Evolutionary conservation across 345 rosid species (phyloP), one percentile per base, ranked within the genome.

Genomic region (Moricandia moricandioides): DNA sequence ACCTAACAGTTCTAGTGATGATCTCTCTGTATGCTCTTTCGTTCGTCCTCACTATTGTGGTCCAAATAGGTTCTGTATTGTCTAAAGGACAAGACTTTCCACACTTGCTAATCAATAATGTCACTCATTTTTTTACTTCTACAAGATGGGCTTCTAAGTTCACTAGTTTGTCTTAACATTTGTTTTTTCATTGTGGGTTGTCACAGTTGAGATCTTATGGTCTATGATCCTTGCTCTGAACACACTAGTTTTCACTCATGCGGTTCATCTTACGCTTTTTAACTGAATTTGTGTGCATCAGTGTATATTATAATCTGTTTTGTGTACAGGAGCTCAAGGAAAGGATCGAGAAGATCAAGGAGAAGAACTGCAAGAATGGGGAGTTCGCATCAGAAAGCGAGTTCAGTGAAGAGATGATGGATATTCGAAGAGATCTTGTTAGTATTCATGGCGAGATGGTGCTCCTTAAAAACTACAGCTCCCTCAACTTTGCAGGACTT

Each of bases 371-470:
- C 40, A 81, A 31, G 30, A 82, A 83, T 68, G 96, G 91, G 43
- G 82, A 76, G 33, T 80, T 84, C 40, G 66, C 89, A 51, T 86
- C 92, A 43, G 88, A 85, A 54, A 83, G 90, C 59, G 91, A 89
- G 68, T 89, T 88, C 76, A 87, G 94, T 30, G 94, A 89, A 76
- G 97, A 91, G 78, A 89, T 87, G 91, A 93, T 93, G 98, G 94
- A 88, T 47, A 91, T 91, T 56, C 98, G 96, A 29, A 89, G 81
- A 84, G 96, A 88, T 79, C 88, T 89, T 45, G 98, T 93, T 24
- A 88, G 85, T 51, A 91, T 93, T 73, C 98, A 93, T 52, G 97
- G 97, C 63, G 91, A 93, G 83, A 49, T 49, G 55, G 55, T 49
- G 8, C 55, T 49, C 21, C 55, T 49, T 49, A 49, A 49, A 49